Conservation (phyloP, 2,329 filamentous ascomycete species). For the Escovopsis sp. region DNA sequence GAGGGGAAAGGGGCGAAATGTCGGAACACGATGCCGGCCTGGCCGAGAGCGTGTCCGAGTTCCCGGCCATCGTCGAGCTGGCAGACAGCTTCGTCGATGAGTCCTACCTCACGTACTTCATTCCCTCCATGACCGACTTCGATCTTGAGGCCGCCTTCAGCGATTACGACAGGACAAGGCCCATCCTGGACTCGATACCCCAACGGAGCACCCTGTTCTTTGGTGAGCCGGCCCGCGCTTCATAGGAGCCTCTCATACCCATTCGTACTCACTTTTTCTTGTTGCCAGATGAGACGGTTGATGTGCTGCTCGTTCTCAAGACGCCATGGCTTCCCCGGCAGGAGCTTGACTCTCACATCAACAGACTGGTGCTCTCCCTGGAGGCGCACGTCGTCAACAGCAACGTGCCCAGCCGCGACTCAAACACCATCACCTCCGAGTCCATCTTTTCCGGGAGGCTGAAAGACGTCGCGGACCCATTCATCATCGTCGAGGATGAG, state of each 20-base stretch:
- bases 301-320: constrained; percentile 53
- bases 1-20: constrained; percentile 4
- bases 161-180: constrained; percentile 26
- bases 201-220: constrained; percentile 56
- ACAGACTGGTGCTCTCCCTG: constrained; percentile 48
- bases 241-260: not conserved
- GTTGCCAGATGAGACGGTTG: constrained; percentile 53
- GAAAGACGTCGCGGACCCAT: constrained; percentile 33
- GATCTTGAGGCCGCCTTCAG: constrained; percentile 37
- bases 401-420: constrained; percentile 31
- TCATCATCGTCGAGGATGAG: constrained; percentile 32
- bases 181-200: constrained; percentile 41
- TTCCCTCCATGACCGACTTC: constrained; percentile 42
- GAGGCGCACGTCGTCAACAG: constrained; percentile 52
- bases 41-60: constrained; percentile 11
- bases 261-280: constrained; percentile 17
- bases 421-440: constrained; percentile 33
- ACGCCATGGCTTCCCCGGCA: constrained; percentile 45
- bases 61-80: constrained; percentile 12
- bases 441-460: constrained; percentile 43
- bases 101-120: constrained; percentile 44
- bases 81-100: constrained; percentile 35
- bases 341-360: constrained; percentile 42
- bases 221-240: constrained; percentile 32
- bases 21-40: constrained; percentile 9